Evolutionary conservation across 768 basidiomycete genomes (phyloP).

Genomic region (Calocybe indica): DNA sequence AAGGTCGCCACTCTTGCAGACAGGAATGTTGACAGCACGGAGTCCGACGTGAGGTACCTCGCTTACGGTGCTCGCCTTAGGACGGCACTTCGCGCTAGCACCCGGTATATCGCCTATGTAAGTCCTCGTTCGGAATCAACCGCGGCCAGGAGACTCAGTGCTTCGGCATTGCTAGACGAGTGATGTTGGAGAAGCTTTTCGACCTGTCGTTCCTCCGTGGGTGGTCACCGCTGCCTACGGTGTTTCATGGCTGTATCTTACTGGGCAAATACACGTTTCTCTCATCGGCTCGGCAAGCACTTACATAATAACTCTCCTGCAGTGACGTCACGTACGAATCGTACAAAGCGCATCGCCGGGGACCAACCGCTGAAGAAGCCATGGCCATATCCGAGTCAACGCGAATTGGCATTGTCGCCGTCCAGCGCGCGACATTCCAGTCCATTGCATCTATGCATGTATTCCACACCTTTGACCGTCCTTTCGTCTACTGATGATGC

Average conservation of each 20-base stretch:
- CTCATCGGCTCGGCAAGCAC: neutral
- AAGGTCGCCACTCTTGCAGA: conserved; percentile 50
- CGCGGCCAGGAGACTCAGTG: neutral
- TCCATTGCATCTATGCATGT: conserved; percentile 76
- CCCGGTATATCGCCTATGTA: conserved; percentile 78
- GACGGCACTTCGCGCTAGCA: conserved; percentile 64
- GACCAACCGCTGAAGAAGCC: conserved; percentile 63
- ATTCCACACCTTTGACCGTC: conserved; percentile 2
- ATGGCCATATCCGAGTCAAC: conserved; percentile 65
- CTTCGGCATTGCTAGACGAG: conserved; percentile 45
- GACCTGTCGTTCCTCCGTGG: conserved; percentile 69
- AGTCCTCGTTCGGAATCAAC: conserved; percentile 12
- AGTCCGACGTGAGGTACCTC: conserved; percentile 65
- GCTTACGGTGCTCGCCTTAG: conserved; percentile 76
- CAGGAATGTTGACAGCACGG: conserved; percentile 56
- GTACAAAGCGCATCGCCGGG: conserved; percentile 67
- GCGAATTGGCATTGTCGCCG: conserved; percentile 62
- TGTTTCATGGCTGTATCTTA: conserved; percentile 76
- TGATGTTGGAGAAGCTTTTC: conserved; percentile 79
- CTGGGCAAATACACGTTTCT: conserved; percentile 26
- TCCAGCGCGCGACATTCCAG: conserved; percentile 75
- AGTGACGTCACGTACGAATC: conserved; percentile 78
- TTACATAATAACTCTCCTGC: conserved; percentile 2
- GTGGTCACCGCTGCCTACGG: conserved; percentile 76
- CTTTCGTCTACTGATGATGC: conserved; percentile 4